Base-by-base conservation (phyloP, 2,329 filamentous ascomycete species). In the Diaporthe vaccinii region DNA sequence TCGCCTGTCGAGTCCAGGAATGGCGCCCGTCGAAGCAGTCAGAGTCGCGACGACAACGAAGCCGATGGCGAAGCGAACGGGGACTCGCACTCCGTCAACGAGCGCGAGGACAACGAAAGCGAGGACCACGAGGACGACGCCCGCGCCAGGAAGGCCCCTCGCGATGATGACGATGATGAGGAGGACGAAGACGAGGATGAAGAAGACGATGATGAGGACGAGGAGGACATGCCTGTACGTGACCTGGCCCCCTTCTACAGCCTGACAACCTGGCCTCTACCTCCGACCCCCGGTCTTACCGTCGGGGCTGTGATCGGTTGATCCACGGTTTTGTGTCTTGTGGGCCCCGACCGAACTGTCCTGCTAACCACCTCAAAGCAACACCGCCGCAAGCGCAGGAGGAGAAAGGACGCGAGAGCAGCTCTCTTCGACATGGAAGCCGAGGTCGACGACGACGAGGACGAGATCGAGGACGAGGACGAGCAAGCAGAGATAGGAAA, bases 371-470 rank as follows among this genome's bases (percentile, higher is more conserved):
- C 15, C 46, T 76, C 46, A 55, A 75, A 91, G 90, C 86, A 88
- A 75, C 90, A 95, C 81, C 94, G 94, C 74, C 91, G 93, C 80
- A 98, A 98, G 85, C 94, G 96, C 75, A 93, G 92, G 83, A 91
- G 91, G 83, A 61, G 71, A 61, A 82, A 82, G 70, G 92, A 94
- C 78, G 90, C 90, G 78, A 91, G 95, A 78, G 94, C 95, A 80
- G 93, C 93, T 81, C 98, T 98, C 91, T 92, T 99, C 86, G 97
- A 99, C 91, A 95, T 96, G 81, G 97, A 99, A 88, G 97, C 97
- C 83, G 97, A 98, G 86, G 97, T 99, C 79, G 97, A 98, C 82
- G 97, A 98, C 78, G 95, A 98, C 80, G 95, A 98, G 80, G 94
- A 95, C 79, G 93, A 91, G 78, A 94, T 94, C 77, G 95, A 98